Evolutionary conservation across 768 basidiomycete genomes (phyloP).

Genomic region (Galerina marginata): DNA sequence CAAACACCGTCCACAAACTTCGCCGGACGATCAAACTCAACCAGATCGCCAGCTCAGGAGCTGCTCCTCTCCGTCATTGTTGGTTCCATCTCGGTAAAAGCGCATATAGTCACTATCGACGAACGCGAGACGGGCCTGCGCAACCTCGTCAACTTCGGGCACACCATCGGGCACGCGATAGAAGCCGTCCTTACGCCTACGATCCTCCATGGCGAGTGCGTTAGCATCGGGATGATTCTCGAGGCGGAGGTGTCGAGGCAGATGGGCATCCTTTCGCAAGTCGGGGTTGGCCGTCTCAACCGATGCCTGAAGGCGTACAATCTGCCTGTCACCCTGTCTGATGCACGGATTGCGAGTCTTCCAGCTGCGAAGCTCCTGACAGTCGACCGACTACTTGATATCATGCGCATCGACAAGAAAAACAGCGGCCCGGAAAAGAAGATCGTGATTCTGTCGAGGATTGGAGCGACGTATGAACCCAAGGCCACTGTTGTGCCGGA

Average conservation of each 20-base stretch:
- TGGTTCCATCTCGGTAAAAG: slow-evolving; percentile 93
- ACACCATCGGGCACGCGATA: slow-evolving; percentile 98
- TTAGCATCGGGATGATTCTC: slow-evolving; percentile 94
- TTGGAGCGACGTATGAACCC: slow-evolving; percentile 91
- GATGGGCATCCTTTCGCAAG: slow-evolving; percentile 88
- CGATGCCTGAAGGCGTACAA: slow-evolving; percentile 91
- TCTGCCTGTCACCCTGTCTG: slow-evolving; percentile 81
- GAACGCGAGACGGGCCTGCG: slow-evolving; percentile 96
- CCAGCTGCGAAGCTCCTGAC: slow-evolving; percentile 75
- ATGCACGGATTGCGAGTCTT: slow-evolving; percentile 76
- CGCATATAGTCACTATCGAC: slow-evolving; percentile 96
- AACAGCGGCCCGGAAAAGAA: slow-evolving; percentile 93
- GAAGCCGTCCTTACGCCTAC: slow-evolving; percentile 94
- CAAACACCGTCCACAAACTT: slow-evolving; percentile 66
- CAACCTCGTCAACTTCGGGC: slow-evolving; percentile 99
- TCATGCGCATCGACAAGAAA: slow-evolving; percentile 98
- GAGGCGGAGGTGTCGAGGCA: slow-evolving; percentile 93
- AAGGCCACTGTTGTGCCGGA: slow-evolving; percentile 89
- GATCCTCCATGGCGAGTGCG: slow-evolving; percentile 96
- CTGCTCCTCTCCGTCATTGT: slow-evolving; percentile 91
- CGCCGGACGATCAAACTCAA: slow-evolving; percentile 61
- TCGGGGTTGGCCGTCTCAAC: slow-evolving; percentile 88
- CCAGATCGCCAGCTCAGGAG: slow-evolving; percentile 77
- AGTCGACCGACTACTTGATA: slow-evolving; percentile 83
- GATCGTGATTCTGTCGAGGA: slow-evolving; percentile 87